Conservation (phyloP, 2,329 filamentous ascomycete species). For the Pestalotiopsis sp. region DNA sequence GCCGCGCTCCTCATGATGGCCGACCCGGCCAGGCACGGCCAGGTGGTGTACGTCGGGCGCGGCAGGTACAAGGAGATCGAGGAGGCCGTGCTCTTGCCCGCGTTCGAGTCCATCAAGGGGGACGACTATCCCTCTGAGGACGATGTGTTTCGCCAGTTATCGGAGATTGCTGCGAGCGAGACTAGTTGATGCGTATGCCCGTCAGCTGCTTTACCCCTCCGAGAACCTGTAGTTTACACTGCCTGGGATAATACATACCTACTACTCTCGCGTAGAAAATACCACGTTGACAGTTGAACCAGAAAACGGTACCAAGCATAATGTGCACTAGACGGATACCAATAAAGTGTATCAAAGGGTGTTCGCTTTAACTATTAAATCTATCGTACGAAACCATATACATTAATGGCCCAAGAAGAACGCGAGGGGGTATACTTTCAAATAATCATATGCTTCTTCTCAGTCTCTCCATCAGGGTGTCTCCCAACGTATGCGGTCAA, state of each 20-base stretch:
- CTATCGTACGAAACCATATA: slow-evolving; percentile 37
- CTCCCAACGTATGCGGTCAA: neutral
- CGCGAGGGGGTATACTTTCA: slow-evolving; percentile 31
- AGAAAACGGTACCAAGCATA: neutral
- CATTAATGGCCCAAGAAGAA: slow-evolving; percentile 29
- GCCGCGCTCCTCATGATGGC: slow-evolving; percentile 52
- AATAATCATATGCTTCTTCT: slow-evolving; percentile 21
- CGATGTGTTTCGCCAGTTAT: neutral
- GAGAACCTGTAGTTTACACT: no score
- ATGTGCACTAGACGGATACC: neutral
- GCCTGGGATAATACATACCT: no score
- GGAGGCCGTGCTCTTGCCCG: slow-evolving; percentile 33
- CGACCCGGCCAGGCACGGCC: slow-evolving; percentile 48
- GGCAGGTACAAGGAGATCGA: slow-evolving; percentile 52
- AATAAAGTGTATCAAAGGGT: neutral
- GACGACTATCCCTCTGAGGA: slow-evolving; percentile 19
- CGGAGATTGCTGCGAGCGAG: neutral
- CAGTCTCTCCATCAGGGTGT: neutral
- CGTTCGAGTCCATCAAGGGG: neutral
- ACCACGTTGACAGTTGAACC: neutral
- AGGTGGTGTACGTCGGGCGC: slow-evolving; percentile 52
- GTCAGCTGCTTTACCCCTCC: no score
- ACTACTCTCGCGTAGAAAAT: no score
- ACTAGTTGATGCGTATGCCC: neutral
- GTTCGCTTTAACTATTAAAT: slow-evolving; percentile 25